Evolutionary conservation across 2,329 filamentous ascomycete genomes (phyloP).

Genomic region (Aureobasidium sp.): DNA sequence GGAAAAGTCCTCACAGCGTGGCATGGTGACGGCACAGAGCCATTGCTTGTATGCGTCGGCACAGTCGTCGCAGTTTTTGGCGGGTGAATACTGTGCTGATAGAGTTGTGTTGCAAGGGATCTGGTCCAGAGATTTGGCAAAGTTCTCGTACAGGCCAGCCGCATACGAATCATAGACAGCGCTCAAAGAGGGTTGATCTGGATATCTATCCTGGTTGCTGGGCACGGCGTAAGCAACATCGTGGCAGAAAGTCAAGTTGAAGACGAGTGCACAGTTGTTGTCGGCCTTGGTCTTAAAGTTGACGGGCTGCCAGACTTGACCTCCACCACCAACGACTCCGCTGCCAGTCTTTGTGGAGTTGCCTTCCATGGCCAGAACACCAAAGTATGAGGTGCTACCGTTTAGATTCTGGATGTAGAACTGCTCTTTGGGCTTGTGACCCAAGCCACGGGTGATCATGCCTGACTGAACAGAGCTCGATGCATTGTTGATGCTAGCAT

Average conservation of each 20-base stretch:
- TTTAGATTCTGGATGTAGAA: constrained; percentile 77
- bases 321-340: constrained; percentile 60
- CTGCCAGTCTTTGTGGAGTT: constrained; percentile 45
- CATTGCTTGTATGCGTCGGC: constrained; percentile 77
- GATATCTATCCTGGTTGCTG: constrained; percentile 58
- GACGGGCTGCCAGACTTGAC: constrained; percentile 62
- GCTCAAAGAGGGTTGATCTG: constrained; percentile 53
- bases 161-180: constrained; percentile 74
- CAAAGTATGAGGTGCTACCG: constrained; percentile 60
- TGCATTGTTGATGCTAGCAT: constrained; percentile 38
- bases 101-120: constrained; percentile 72
- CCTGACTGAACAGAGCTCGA: constrained; percentile 35
- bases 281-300: constrained; percentile 39
- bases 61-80: constrained; percentile 68
- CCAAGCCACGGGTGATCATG: constrained; percentile 61
- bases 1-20: constrained; percentile 80
- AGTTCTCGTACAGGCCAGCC: constrained; percentile 60
- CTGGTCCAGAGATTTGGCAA: constrained; percentile 73
- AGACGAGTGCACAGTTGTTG: constrained; percentile 76
- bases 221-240: constrained; percentile 89
- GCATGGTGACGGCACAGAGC: constrained; percentile 90
- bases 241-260: constrained; percentile 79
- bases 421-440: constrained; percentile 69
- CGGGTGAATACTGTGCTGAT: constrained; percentile 73
- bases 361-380: constrained; percentile 58